These are phyloP conservation scores for Paramecium sexaurelia DNA, from an alignment of 73 alveolate genomes.

Conservation along the genomic window DNA sequence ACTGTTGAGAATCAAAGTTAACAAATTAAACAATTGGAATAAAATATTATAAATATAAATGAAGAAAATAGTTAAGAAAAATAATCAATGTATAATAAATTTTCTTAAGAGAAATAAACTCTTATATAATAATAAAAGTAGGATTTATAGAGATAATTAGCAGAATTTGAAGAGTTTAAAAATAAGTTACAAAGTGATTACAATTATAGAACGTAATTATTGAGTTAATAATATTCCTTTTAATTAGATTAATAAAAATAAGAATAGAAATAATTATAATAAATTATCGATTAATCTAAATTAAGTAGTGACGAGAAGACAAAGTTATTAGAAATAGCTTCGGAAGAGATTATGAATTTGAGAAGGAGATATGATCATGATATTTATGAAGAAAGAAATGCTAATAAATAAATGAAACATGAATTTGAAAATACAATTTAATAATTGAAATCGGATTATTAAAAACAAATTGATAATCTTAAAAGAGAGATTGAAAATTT, in stretches of 20 bases:
- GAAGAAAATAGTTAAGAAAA: background rate
- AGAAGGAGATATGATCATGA: slow-evolving; percentile 10
- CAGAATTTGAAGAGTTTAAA: slow-evolving; percentile 4
- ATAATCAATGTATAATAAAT: background rate
- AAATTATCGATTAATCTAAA: slow-evolving; percentile 13
- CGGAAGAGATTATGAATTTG: background rate
- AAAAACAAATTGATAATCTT: background rate
- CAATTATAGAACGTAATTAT: background rate
- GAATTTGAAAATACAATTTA: background rate
- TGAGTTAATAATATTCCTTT: background rate
- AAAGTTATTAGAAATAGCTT: background rate
- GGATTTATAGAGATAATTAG: background rate
- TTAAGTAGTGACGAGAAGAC: slow-evolving; percentile 8
- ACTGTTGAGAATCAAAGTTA: background rate
- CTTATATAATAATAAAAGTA: background rate
- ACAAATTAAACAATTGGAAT: background rate
- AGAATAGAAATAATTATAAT: background rate
- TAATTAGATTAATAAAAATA: background rate
- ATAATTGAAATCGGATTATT: background rate
- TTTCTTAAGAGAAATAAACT: background rate
- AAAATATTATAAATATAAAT: background rate
- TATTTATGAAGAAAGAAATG: slow-evolving; percentile 15
- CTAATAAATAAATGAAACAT: background rate
- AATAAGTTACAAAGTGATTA: background rate
- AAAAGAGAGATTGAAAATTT: background rate